phyloP scores from a whole-genome alignment of 2,329 filamentous ascomycete genomes.

The Cytospora schulzeri region DNA sequence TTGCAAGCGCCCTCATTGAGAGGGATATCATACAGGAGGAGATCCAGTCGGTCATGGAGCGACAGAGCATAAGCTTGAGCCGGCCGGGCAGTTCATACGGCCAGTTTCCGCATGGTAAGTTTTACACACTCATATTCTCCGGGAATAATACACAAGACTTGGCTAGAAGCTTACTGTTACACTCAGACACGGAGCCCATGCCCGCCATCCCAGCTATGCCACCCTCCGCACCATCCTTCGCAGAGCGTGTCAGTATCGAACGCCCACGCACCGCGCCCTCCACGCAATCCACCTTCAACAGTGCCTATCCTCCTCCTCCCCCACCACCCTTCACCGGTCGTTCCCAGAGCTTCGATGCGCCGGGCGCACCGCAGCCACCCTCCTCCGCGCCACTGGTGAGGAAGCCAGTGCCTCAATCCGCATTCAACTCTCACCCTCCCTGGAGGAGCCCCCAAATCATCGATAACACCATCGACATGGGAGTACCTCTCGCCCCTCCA shows the following conservation, averaged over 20 bases:
- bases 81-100: constrained; percentile 56
- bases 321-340: constrained; percentile 20
- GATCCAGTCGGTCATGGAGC: constrained; percentile 62
- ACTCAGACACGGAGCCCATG: constrained; percentile 51
- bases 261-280: constrained; percentile 40
- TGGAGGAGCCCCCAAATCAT: constrained; percentile 16
- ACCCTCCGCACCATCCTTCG: constrained; percentile 59
- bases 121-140: background rate
- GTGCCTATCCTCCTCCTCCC: constrained; percentile 24
- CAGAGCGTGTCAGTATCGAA: constrained; percentile 55
- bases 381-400: constrained; percentile 10
- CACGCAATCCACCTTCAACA: constrained; percentile 21
- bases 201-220: constrained; percentile 60
- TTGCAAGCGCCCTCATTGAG: constrained; percentile 60
- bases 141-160: no score
- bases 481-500: constrained; percentile 54
- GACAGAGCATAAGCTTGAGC: constrained; percentile 58
- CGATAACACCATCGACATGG: constrained; percentile 34
- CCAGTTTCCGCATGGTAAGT: constrained; percentile 5
- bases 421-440: constrained; percentile 34
- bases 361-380: constrained; percentile 14
- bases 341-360: constrained; percentile 12
- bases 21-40: constrained; percentile 60
- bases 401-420: constrained; percentile 36
- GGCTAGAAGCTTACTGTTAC: background rate